phyloP scores from a whole-genome alignment of 2,329 filamentous ascomycete genomes.

The Ophiocordyceps camponoti-saundersi region DNA sequence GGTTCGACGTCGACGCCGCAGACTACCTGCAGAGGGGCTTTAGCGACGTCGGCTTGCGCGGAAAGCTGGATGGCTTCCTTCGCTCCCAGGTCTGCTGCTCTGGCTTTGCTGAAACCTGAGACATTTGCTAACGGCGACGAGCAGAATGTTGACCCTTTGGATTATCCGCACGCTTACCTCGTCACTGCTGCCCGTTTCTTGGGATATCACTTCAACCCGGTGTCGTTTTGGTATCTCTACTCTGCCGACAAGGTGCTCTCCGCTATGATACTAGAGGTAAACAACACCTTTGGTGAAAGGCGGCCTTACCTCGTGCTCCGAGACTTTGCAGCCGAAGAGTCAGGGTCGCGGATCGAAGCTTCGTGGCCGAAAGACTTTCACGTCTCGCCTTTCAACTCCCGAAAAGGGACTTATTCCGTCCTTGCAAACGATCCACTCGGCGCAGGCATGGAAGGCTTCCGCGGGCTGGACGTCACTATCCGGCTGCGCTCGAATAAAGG shows the following conservation, averaged over 20 bases:
- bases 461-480: slow-evolving; percentile 40
- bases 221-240: slow-evolving; percentile 70
- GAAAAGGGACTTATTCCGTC: slow-evolving; percentile 36
- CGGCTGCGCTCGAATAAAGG: slow-evolving; percentile 42
- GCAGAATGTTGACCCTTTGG: slow-evolving; percentile 38
- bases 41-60: slow-evolving; percentile 34
- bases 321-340: slow-evolving; percentile 9
- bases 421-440: slow-evolving; percentile 27
- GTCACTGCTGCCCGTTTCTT: slow-evolving; percentile 53
- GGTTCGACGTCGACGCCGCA: slow-evolving; percentile 41
- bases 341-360: slow-evolving; percentile 21
- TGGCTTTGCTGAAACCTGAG: neutral
- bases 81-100: slow-evolving; percentile 30
- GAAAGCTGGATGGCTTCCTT: slow-evolving; percentile 46
- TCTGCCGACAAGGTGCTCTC: slow-evolving; percentile 35
- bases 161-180: slow-evolving; percentile 53
- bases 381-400: slow-evolving; percentile 58
- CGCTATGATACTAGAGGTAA: slow-evolving; percentile 56
- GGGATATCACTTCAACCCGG: slow-evolving; percentile 57
- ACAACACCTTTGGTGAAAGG: slow-evolving; percentile 60
- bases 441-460: slow-evolving; percentile 17
- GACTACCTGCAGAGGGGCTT: slow-evolving; percentile 44
- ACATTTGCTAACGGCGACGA: slow-evolving; percentile 5
- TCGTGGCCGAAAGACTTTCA: slow-evolving; percentile 57
- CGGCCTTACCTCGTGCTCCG: slow-evolving; percentile 19